These are phyloP conservation scores for Pythium chondricola DNA, from an alignment of 352 stramenopile genomes.

Conservation along the genomic window DNA sequence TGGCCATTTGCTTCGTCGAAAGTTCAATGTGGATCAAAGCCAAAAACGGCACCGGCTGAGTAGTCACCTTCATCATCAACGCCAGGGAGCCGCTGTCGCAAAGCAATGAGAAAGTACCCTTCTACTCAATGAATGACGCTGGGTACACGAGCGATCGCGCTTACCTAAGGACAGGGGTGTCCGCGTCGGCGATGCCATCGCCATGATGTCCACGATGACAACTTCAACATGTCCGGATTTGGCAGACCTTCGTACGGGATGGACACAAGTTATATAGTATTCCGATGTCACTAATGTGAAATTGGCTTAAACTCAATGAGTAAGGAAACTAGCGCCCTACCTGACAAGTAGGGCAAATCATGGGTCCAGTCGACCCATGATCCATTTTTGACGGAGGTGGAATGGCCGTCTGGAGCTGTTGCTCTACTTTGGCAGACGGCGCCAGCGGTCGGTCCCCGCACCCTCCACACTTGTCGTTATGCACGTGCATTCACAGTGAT, in stretches of 20 bases:
- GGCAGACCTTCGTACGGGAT: constrained; percentile 14
- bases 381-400: constrained; percentile 79
- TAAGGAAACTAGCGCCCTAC: constrained; percentile 89
- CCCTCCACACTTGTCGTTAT: not conserved
- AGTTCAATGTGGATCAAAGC: no score
- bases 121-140: no score
- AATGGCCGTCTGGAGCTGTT: constrained; percentile 49
- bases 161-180: not conserved
- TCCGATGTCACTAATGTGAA: not conserved
- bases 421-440: constrained; percentile 28
- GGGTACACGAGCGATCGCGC: no score
- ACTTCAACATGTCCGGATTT: not conserved
- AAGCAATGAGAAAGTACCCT: no score
- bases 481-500: no score
- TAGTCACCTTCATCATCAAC: no score
- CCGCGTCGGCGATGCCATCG: not conserved
- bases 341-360: constrained; percentile 73
- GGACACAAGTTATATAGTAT: not conserved
- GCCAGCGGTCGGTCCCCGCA: constrained; percentile 21
- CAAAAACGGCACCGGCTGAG: no score
- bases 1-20: no score
- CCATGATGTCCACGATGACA: no score
- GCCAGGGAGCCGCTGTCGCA: no score
- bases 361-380: constrained; percentile 38
- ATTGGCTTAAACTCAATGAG: constrained; percentile 90